Evolutionary conservation across 1,139 yeast species (phyloP).

Genomic region (Saccharomyces hybrid): DNA sequence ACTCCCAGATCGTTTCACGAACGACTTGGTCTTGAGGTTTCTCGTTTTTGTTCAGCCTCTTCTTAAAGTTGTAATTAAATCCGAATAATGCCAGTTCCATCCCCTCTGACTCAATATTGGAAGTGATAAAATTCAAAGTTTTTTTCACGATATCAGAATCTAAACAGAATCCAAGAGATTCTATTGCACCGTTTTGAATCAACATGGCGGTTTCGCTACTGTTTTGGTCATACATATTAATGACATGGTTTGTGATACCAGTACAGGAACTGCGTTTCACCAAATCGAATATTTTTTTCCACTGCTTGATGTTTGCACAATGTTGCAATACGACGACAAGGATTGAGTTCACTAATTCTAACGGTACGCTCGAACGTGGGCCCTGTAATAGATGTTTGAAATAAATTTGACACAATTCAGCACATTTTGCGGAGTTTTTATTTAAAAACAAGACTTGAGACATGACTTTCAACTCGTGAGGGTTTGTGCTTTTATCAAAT

Average conservation of each 20-base stretch:
- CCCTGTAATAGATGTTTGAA: conserved; percentile 47
- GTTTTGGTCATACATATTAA: conserved; percentile 11
- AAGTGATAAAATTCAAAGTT: conserved; percentile 47
- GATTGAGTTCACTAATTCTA: conserved; percentile 37
- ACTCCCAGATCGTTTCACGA: conserved; percentile 39
- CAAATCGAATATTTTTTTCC: conserved; percentile 48
- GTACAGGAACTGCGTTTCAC: conserved; percentile 40
- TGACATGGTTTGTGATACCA: conserved; percentile 25
- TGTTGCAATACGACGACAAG: conserved; percentile 33
- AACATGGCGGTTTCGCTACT: conserved; percentile 26
- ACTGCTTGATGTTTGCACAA: conserved; percentile 41
- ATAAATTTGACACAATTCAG: conserved; percentile 34
- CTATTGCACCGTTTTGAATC: conserved; percentile 48
- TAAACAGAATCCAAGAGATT: conserved; percentile 44
- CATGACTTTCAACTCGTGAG: conserved; percentile 13
- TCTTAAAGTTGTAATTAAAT: conserved; percentile 32
- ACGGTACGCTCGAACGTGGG: conserved; percentile 43
- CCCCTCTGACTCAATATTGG: conserved; percentile 47
- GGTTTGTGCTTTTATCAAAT: conserved; percentile 4
- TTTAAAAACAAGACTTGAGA: conserved; percentile 21
- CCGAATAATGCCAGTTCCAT: conserved; percentile 53
- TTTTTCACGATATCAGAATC: conserved; percentile 43
- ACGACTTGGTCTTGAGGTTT: conserved; percentile 6
- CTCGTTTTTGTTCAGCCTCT: conserved; percentile 11
- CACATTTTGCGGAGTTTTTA: conserved; percentile 29